A percentile compares a stretch with the other conserved stretches of the same genome.
Evolutionary conservation across 345 rosid genomes (phyloP).

Genomic region (Populus simonii): DNA sequence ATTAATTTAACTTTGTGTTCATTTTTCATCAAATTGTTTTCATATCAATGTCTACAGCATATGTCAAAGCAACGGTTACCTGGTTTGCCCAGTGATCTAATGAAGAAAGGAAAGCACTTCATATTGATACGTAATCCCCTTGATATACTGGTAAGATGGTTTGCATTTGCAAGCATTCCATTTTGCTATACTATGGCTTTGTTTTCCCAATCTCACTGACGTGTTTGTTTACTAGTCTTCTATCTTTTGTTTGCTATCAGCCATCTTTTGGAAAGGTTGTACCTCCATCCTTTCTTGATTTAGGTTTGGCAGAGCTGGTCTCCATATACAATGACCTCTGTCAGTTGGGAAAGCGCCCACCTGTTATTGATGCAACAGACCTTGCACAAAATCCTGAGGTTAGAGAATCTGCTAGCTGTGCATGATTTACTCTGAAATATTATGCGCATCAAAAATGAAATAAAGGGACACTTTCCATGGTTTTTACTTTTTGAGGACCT

Average conservation of each 20-base stretch:
- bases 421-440: neutral
- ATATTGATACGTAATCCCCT: conserved; percentile 77
- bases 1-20: neutral
- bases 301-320: conserved; percentile 70
- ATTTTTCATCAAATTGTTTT: neutral
- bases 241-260: conserved; percentile 36
- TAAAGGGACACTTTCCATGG: too few relatives aligned
- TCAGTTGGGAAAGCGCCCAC: conserved; percentile 61
- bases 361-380: conserved; percentile 66
- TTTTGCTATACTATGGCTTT: neutral
- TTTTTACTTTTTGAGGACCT: neutral
- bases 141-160: conserved; percentile 53
- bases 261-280: conserved; percentile 67
- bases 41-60: conserved; percentile 43
- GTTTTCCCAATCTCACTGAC: conserved; percentile 1
- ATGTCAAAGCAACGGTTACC: conserved; percentile 58
- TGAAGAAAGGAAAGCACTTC: conserved; percentile 81
- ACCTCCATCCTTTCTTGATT: conserved; percentile 68
- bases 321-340: conserved; percentile 67
- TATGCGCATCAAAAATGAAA: neutral
- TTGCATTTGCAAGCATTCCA: neutral
- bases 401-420: conserved; percentile 8
- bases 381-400: conserved; percentile 86
- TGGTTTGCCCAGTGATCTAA: conserved; percentile 59
- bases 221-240: conserved; percentile 5